Evolutionary conservation across 805 yeast genomes (phyloP).

Genomic region (Myxozyma lipomycoides): DNA sequence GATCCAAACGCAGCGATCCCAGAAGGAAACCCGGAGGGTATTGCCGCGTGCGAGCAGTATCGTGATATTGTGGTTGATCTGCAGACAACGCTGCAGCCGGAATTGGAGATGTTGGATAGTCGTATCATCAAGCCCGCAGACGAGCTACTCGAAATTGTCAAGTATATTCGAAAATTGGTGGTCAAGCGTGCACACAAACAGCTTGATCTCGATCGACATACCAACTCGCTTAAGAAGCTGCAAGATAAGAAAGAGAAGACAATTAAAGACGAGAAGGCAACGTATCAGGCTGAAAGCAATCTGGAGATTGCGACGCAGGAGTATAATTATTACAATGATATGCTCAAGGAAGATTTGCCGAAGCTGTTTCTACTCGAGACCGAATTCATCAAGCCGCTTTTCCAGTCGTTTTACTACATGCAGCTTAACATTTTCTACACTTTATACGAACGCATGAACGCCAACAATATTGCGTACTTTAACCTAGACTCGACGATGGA

Average conservation of each 20-base stretch:
- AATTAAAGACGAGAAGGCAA: constrained; percentile 83
- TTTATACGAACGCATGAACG: constrained; percentile 84
- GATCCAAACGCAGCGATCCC: constrained; percentile 83
- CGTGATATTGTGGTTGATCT: constrained; percentile 81
- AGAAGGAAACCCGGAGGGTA: constrained; percentile 96
- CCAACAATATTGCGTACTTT: constrained; percentile 94
- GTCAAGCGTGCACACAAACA: constrained; percentile 94
- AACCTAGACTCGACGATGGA: constrained; percentile 65
- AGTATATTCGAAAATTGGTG: constrained; percentile 85
- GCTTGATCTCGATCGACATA: constrained; percentile 85
- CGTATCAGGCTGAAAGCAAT: constrained; percentile 86
- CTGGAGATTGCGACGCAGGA: constrained; percentile 90
- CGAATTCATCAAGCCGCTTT: constrained; percentile 87
- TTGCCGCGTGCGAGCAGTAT: constrained; percentile 89
- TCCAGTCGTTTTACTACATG: constrained; percentile 94
- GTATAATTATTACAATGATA: constrained; percentile 90
- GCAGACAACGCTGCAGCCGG: constrained; percentile 84
- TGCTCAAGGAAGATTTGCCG: constrained; percentile 89
- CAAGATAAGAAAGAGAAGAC: constrained; percentile 80
- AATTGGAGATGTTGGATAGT: constrained; percentile 83
- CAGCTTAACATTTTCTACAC: constrained; percentile 96
- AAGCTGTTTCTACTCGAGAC: constrained; percentile 81
- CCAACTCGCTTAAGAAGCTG: constrained; percentile 61
- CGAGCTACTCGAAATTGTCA: constrained; percentile 78
- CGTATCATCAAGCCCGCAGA: constrained; percentile 89